These are phyloP conservation scores for Pyronema omphalodes DNA, from an alignment of 495 filamentous ascomycete genomes.

Conservation along the genomic window DNA sequence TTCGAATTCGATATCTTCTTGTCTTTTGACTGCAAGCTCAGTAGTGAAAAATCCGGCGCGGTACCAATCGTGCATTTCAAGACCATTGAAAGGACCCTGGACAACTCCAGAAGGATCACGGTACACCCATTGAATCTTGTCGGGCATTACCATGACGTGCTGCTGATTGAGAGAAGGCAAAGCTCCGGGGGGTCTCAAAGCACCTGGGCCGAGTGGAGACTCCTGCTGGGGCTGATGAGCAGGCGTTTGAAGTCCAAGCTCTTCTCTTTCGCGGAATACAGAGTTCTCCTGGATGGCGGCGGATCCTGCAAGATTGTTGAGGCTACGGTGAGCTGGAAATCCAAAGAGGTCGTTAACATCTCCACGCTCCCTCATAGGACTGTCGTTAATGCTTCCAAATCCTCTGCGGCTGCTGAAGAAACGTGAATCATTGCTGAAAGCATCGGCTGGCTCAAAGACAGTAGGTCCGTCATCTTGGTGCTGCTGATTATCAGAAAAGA, in stretches of 20 bases:
- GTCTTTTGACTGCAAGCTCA: conserved; percentile 81
- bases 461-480: conserved; percentile 36
- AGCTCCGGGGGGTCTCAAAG: conserved; percentile 17
- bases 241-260: conserved; percentile 12
- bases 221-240: conserved; percentile 18
- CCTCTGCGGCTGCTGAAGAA: conserved; percentile 30
- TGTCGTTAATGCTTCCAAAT: conserved; percentile 40
- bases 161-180: conserved; percentile 28
- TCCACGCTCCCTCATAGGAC: conserved; percentile 39
- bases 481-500: conserved; percentile 75
- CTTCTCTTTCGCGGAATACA: conserved; percentile 23
- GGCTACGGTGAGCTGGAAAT: conserved; percentile 28
- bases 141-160: conserved; percentile 95
- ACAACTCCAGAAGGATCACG: conserved; percentile 79
- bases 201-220: conserved; percentile 10
- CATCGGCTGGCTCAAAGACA: conserved; percentile 17
- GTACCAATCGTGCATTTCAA: conserved; percentile 99
- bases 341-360: conserved; percentile 38
- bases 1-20: conserved; percentile 85
- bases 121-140: conserved; percentile 97
- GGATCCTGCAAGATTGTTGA: conserved; percentile 26
- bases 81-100: conserved; percentile 84
- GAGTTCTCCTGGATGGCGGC: conserved; percentile 26
- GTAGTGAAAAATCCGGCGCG: conserved; percentile 94
- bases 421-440: conserved; percentile 32